Conservation (phyloP, 2,329 filamentous ascomycete genomes). For the Pseudogymnoascus sp. region DNA sequence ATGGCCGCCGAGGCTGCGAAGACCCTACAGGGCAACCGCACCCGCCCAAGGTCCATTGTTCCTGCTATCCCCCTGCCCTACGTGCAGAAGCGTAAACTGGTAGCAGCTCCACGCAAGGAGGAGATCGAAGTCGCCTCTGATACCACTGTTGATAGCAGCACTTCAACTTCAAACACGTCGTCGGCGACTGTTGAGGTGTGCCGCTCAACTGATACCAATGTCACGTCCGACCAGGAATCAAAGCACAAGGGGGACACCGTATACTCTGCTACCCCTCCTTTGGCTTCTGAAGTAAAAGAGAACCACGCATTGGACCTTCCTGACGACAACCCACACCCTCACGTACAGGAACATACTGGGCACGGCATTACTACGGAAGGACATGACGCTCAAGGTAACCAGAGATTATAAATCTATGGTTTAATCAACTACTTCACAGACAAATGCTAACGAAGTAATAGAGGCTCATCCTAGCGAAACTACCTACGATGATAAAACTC, state of each 20-base stretch:
- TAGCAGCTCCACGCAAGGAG: constrained; percentile 20
- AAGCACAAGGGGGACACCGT: background rate
- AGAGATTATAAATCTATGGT: background rate
- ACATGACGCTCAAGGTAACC: background rate
- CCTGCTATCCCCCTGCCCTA: constrained; percentile 29
- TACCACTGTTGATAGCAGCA: background rate
- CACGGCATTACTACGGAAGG: background rate
- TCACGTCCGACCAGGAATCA: background rate
- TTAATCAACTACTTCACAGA: background rate
- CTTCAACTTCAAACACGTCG: constrained; percentile 3
- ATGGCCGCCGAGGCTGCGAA: constrained; percentile 23
- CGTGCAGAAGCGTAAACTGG: constrained; percentile 26
- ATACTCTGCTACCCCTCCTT: background rate
- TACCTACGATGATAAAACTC: background rate
- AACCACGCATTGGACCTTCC: constrained; percentile 3
- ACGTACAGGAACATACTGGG: background rate
- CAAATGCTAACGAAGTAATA: background rate
- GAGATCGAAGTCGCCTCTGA: constrained; percentile 16
- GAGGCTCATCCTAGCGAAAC: background rate
- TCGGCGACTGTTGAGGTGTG: background rate
- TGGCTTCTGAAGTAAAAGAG: background rate
- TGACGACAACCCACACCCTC: background rate
- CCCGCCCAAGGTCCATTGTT: constrained; percentile 23
- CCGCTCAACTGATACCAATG: background rate
- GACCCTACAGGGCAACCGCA: constrained; percentile 25